A percentile compares a stretch with the other conserved stretches of the same genome.
Evolutionary conservation across 1,139 yeast species (phyloP).

Genomic region (Saccharomycopsis crataegensis): DNA sequence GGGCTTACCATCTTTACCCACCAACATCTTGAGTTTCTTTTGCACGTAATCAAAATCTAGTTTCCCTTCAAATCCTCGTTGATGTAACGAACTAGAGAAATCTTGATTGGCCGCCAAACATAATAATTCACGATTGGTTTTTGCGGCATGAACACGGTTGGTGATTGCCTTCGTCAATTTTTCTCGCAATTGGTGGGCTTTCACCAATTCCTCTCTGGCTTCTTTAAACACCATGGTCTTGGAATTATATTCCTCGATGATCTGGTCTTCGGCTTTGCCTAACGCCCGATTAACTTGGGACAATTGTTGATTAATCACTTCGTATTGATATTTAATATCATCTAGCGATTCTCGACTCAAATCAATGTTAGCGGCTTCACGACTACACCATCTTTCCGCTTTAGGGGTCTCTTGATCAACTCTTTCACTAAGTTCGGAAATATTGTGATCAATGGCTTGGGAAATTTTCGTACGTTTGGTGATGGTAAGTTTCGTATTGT

Average conservation of each 20-base stretch:
- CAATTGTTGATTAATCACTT: slow-evolving; percentile 29
- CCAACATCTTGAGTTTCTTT: slow-evolving; percentile 47
- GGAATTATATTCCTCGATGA: slow-evolving; percentile 31
- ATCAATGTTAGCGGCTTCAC: slow-evolving; percentile 29
- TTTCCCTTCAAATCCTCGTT: slow-evolving; percentile 72
- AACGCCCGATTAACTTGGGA: slow-evolving; percentile 32
- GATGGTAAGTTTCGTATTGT: slow-evolving; percentile 19
- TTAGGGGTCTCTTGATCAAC: slow-evolving; percentile 27
- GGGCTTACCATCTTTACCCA: slow-evolving; percentile 45
- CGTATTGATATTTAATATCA: slow-evolving; percentile 31
- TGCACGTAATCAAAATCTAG: slow-evolving; percentile 52
- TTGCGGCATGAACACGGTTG: slow-evolving; percentile 43
- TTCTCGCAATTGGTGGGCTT: slow-evolving; percentile 28
- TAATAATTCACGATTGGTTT: slow-evolving; percentile 37
- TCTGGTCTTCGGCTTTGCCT: slow-evolving; percentile 38
- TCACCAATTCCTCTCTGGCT: slow-evolving; percentile 28
- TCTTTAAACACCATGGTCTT: slow-evolving; percentile 30
- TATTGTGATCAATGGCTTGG: slow-evolving; percentile 26
- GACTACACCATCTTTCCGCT: slow-evolving; percentile 32
- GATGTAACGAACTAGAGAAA: slow-evolving; percentile 51
- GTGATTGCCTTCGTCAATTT: slow-evolving; percentile 33
- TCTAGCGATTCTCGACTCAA: slow-evolving; percentile 28
- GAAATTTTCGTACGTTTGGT: slow-evolving; percentile 19
- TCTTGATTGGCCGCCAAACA: slow-evolving; percentile 41
- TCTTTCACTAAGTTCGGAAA: slow-evolving; percentile 27